A percentile compares a stretch with the other conserved stretches of the same genome.
Conservation (phyloP, 2,329 filamentous ascomycete species). For the Huntiella moniliformis region DNA sequence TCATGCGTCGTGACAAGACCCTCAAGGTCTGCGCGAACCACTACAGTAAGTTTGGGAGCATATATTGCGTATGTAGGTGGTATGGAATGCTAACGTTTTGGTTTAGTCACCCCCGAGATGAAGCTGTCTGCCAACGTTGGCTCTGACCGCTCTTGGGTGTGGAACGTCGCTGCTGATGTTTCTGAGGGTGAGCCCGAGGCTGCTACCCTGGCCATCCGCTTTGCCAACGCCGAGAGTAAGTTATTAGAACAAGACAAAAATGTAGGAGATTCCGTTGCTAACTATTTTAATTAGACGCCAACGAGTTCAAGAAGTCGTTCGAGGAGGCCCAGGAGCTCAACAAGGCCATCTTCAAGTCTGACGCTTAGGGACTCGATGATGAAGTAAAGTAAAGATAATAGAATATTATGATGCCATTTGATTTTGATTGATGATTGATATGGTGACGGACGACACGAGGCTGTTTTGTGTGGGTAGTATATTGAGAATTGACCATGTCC, state of each 20-base stretch:
- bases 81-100: neutral
- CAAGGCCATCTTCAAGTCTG: slow-evolving; percentile 58
- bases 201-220: slow-evolving; percentile 87
- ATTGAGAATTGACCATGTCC: no score
- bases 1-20: slow-evolving; percentile 99
- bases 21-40: slow-evolving; percentile 99
- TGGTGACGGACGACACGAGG: no score
- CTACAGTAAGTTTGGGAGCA: slow-evolving; percentile 52
- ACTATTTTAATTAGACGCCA: slow-evolving; percentile 51
- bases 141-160: slow-evolving; percentile 96
- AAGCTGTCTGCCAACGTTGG: slow-evolving; percentile 96
- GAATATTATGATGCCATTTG: neutral
- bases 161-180: slow-evolving; percentile 94
- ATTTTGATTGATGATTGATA: no score
- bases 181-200: slow-evolving; percentile 96
- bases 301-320: slow-evolving; percentile 93
- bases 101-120: slow-evolving; percentile 85
- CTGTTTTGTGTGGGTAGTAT: no score
- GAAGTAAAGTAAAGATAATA: neutral
- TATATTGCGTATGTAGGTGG: neutral
- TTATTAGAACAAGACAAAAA: slow-evolving; percentile 14
- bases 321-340: slow-evolving; percentile 95
- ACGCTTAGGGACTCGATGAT: slow-evolving; percentile 12
- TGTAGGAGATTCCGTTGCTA: slow-evolving; percentile 13
- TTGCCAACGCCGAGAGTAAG: slow-evolving; percentile 93